phyloP scores from a whole-genome alignment of 2,329 filamentous ascomycete genomes.

The Ophiostoma tasmaniense region DNA sequence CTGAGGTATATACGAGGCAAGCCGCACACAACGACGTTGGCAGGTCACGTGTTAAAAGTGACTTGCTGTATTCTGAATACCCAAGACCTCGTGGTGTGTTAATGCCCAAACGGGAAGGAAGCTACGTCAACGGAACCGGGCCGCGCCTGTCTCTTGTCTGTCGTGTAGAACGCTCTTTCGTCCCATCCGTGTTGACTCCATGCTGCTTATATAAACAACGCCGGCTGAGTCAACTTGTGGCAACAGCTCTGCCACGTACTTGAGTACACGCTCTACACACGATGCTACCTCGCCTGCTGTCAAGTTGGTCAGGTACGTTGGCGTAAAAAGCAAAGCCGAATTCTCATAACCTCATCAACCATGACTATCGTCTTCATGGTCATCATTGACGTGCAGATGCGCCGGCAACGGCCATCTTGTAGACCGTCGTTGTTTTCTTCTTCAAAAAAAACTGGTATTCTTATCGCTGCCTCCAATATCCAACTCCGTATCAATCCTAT shows the following conservation, averaged over 20 bases:
- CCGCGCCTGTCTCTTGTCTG: not conserved
- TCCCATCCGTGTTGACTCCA: too few species aligned
- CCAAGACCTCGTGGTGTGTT: too few species aligned
- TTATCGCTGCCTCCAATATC: not conserved
- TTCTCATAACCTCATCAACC: not conserved
- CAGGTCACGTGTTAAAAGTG: not conserved
- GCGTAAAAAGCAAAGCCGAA: not conserved
- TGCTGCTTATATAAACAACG: not conserved
- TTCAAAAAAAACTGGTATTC: too few species aligned
- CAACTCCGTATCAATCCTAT: not conserved
- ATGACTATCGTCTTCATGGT: too few species aligned
- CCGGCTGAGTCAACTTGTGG: not conserved
- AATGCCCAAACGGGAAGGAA: not conserved
- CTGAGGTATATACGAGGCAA: not conserved
- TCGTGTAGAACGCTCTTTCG: too few species aligned
- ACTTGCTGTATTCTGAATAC: too few species aligned
- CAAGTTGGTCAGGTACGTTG: not conserved
- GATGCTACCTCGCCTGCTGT: not conserved
- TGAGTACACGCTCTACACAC: too few species aligned
- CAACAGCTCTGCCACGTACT: not conserved
- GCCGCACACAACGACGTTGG: not conserved
- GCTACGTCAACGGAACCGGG: not conserved
- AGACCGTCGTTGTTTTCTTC: too few species aligned
- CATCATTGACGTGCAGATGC: too few species aligned
- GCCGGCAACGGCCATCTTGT: too few species aligned